phyloP scores from a whole-genome alignment of 148 eudicot genomes.

The Vaccinium darrowii region DNA sequence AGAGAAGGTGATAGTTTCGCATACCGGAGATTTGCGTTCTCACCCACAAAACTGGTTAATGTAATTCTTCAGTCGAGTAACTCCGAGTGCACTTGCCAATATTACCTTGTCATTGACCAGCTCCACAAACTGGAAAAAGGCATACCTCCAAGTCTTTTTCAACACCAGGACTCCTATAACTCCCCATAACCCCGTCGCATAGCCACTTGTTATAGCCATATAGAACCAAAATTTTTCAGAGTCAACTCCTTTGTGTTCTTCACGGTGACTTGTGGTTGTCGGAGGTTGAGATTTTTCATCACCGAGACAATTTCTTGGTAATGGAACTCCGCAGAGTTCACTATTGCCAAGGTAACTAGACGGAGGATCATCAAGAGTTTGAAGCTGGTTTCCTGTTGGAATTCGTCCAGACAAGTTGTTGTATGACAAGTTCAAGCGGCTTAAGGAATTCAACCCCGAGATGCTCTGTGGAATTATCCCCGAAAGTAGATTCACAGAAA shows the following conservation, averaged over 20 bases:
- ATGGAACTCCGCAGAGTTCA: background rate
- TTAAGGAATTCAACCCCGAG: background rate
- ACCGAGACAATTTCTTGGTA: background rate
- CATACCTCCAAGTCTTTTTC: conserved; percentile 23
- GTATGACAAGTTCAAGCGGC: background rate
- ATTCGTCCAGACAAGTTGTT: background rate
- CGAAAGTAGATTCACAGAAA: background rate
- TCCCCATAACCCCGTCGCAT: conserved; percentile 38
- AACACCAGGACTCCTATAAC: background rate
- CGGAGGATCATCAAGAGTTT: background rate
- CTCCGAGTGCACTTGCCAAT: too few relatives aligned
- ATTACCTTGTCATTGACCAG: background rate
- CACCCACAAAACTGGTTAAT: too few relatives aligned
- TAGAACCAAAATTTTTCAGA: conserved; percentile 12
- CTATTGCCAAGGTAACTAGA: background rate
- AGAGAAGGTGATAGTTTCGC: too few relatives aligned
- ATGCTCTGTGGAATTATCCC: background rate
- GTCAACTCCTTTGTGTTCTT: conserved; percentile 8
- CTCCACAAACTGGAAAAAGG: conserved; percentile 17
- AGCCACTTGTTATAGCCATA: conserved; percentile 22
- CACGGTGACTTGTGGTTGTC: background rate
- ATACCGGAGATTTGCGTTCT: too few relatives aligned
- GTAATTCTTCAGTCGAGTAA: too few relatives aligned
- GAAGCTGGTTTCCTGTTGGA: background rate
- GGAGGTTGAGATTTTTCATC: background rate